phyloP scores from a whole-genome alignment of 176 grass and related monocot species.

The Lolium perenne region DNA sequence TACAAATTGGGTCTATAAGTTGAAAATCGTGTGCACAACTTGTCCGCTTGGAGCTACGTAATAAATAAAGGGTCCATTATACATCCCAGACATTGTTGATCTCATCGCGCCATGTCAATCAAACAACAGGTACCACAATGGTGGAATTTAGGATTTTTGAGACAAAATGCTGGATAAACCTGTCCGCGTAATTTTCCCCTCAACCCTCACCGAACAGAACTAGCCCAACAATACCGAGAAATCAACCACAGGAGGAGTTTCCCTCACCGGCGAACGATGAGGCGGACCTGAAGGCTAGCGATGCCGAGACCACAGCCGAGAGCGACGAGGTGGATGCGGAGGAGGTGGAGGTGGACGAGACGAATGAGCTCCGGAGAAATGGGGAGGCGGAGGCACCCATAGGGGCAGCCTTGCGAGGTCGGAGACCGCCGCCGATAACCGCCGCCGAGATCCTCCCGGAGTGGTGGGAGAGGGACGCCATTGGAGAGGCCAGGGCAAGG shows the following conservation, averaged over 20 bases:
- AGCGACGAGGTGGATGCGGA: slow-evolving; percentile 57
- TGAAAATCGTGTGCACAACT: not conserved
- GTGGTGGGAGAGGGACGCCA: slow-evolving; percentile 61
- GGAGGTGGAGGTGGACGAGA: slow-evolving; percentile 57
- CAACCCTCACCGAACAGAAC: not conserved
- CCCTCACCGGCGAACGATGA: slow-evolving; percentile 71
- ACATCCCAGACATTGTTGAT: not conserved
- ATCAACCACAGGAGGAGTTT: not conserved
- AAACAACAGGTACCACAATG: not conserved
- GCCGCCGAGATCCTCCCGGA: slow-evolving; percentile 50
- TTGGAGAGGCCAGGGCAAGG: slow-evolving; percentile 48
- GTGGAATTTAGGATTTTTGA: not conserved
- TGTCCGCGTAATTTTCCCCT: not conserved
- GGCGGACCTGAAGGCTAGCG: slow-evolving; percentile 57
- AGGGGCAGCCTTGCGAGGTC: not conserved
- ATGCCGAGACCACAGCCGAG: slow-evolving; percentile 53
- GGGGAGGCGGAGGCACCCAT: slow-evolving; percentile 42
- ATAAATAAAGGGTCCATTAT: not conserved
- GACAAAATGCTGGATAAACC: not conserved
- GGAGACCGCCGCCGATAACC: slow-evolving; percentile 46
- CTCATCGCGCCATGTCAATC: not conserved
- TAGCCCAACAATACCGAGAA: not conserved
- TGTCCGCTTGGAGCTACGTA: not conserved
- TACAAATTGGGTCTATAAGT: not conserved
- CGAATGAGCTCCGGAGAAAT: slow-evolving; percentile 56